These are phyloP conservation scores for Pulveroboletus ravenelii DNA, from an alignment of 768 basidiomycete species.

Conservation along the genomic window DNA sequence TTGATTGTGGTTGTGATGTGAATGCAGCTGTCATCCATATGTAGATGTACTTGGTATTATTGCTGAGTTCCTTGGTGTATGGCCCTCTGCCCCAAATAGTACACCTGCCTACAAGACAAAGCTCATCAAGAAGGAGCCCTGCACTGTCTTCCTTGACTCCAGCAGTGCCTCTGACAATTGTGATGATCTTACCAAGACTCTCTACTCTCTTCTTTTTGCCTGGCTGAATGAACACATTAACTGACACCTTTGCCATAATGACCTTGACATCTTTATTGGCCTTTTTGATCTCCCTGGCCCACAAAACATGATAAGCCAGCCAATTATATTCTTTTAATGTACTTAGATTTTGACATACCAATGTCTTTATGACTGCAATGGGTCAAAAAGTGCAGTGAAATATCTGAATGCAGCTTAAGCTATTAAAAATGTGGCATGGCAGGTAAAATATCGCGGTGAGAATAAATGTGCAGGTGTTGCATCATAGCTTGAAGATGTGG, in stretches of 20 bases:
- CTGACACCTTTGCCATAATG: conserved; percentile 88
- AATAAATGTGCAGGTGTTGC: too few relatives aligned
- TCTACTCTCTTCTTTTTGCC: conserved; percentile 91
- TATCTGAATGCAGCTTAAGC: too few relatives aligned
- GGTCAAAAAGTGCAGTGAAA: too few relatives aligned
- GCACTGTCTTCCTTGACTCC: conserved; percentile 91
- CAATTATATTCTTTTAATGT: too few relatives aligned
- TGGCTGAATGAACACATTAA: conserved; percentile 98
- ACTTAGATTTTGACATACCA: too few relatives aligned
- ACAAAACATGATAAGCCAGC: too few relatives aligned
- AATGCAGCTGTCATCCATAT: too few relatives aligned
- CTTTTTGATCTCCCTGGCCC: conserved; percentile 92
- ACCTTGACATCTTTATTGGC: conserved; percentile 88
- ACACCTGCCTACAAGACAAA: conserved; percentile 88
- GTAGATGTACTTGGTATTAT: conserved; percentile 76
- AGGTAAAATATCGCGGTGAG: too few relatives aligned
- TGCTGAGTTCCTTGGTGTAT: conserved; percentile 88
- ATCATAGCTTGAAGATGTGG: too few relatives aligned
- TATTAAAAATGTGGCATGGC: too few relatives aligned
- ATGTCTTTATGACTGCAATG: too few relatives aligned
- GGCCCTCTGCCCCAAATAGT: conserved; percentile 66
- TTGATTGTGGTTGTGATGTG: conserved; percentile 83
- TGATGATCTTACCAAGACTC: conserved; percentile 88
- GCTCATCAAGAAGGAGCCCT: conserved; percentile 91
- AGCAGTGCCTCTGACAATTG: conserved; percentile 91